Evolutionary conservation across 2,329 filamentous ascomycete genomes (phyloP).

Genomic region (Penicillium aurantiogriseum): DNA sequence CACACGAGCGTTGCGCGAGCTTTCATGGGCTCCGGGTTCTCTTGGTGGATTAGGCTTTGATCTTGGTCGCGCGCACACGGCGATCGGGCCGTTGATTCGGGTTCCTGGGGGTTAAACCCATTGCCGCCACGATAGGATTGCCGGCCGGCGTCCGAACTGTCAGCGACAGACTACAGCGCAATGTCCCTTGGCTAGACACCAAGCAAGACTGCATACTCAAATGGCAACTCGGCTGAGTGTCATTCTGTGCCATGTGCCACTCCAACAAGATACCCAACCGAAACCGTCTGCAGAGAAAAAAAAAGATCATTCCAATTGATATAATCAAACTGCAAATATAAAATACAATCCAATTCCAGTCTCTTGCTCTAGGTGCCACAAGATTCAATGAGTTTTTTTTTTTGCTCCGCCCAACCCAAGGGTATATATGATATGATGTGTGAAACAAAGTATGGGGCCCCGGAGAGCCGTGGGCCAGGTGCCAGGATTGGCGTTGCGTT

Average conservation of each 20-base stretch:
- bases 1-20: not conserved
- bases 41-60: not conserved
- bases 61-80: not conserved
- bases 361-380: constrained; percentile 24
- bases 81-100: not conserved
- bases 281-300: constrained; percentile 7
- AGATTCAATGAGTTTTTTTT: constrained; percentile 17
- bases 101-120: not conserved
- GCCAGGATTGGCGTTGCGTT: not conserved
- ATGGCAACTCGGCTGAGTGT: not conserved
- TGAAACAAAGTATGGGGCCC: constrained; percentile 10
- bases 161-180: not conserved
- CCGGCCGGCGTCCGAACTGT: not conserved
- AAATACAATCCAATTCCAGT: constrained; percentile 25
- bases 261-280: not conserved
- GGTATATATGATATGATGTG: constrained; percentile 27
- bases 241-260: not conserved
- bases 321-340: constrained; percentile 15
- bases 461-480: not conserved
- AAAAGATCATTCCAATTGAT: constrained; percentile 5
- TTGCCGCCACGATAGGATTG: not conserved
- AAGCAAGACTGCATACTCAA: not conserved
- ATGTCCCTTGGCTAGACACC: not conserved
- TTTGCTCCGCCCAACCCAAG: constrained; percentile 26
- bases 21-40: not conserved